Conservation (phyloP, 805 yeast genomes). For the Maudiozyma bulderi region DNA sequence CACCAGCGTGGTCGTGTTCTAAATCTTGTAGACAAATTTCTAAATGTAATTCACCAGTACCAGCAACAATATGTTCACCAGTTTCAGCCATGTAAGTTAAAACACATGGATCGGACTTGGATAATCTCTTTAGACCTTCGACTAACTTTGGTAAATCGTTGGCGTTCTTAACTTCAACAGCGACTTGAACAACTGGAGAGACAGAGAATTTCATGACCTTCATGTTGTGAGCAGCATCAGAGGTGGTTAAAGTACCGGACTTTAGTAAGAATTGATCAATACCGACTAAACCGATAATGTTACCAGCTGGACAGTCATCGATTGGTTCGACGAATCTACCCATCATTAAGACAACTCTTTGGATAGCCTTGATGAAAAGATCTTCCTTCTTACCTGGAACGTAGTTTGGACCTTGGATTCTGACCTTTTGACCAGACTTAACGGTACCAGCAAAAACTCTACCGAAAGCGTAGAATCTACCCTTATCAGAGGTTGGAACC, state of each 20-base stretch:
- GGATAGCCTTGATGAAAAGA: conserved; percentile 91
- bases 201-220: conserved; percentile 99
- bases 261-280: conserved; percentile 98
- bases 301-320: conserved; percentile 99
- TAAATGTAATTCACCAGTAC: conserved; percentile 99
- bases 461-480: conserved; percentile 99
- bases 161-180: conserved; percentile 99
- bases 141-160: conserved; percentile 98
- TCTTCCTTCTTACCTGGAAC: conserved; percentile 97
- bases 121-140: conserved; percentile 99
- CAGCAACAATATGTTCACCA: conserved; percentile 99
- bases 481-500: conserved; percentile 99
- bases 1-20: conserved; percentile 98
- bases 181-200: conserved; percentile 98
- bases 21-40: conserved; percentile 94
- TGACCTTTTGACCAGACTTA: conserved; percentile 96
- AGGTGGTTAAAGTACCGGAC: conserved; percentile 98
- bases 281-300: conserved; percentile 99
- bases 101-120: conserved; percentile 99
- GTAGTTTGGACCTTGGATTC: conserved; percentile 99
- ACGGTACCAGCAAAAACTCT: conserved; percentile 99
- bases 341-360: conserved; percentile 99
- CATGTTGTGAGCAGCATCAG: conserved; percentile 96
- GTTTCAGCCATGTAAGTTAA: conserved; percentile 76
- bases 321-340: conserved; percentile 97